Percentiles rank a stretch among this genome's conserved stretches.
These are phyloP conservation scores for Hypericum perforatum DNA, from an alignment of 345 rosid species.

Conservation along the genomic window DNA sequence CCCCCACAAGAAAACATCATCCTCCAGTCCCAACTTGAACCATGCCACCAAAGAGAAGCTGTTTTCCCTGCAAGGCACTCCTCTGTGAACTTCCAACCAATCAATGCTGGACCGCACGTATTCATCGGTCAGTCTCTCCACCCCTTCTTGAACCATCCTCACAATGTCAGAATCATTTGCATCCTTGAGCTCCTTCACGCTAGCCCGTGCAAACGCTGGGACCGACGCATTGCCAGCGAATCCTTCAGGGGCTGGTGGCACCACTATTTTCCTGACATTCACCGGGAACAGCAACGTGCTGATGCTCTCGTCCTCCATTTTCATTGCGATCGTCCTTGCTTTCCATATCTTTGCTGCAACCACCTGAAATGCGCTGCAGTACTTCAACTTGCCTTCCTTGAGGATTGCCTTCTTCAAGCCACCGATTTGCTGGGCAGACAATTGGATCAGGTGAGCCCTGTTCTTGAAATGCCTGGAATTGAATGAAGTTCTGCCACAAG, in stretches of 20 bases:
- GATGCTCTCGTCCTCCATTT: constrained; percentile 5
- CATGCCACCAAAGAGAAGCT: constrained; percentile 21
- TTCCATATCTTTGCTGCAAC: constrained; percentile 20
- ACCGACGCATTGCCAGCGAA: constrained; percentile 23
- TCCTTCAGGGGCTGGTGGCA: constrained; percentile 12
- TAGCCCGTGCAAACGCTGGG: constrained; percentile 9
- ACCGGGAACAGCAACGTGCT: constrained; percentile 17
- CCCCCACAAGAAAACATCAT: constrained; percentile 17
- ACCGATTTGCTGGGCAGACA: constrained; percentile 6
- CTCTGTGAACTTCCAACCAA: constrained; percentile 22
- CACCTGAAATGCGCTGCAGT: constrained; percentile 14
- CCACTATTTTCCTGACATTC: constrained; percentile 1
- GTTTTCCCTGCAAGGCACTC: constrained; percentile 14
- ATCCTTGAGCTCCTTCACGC: constrained; percentile 13
- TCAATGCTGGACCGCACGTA: constrained; percentile 18
- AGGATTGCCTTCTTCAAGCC: constrained; percentile 8
- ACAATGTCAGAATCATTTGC: constrained; percentile 5
- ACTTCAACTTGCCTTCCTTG: constrained; percentile 1
- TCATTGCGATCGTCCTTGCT: constrained; percentile 19
- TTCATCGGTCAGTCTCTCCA: constrained; percentile 11
- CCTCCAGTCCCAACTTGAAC: constrained; percentile 16
- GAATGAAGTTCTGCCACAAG: background rate
- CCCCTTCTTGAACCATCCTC: constrained; percentile 15
- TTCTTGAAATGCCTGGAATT: background rate
- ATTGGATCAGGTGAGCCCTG: constrained; percentile 2